These are phyloP conservation scores for Zygotorulaspora sp. DNA, from an alignment of 805 yeast species.

Conservation along the genomic window DNA sequence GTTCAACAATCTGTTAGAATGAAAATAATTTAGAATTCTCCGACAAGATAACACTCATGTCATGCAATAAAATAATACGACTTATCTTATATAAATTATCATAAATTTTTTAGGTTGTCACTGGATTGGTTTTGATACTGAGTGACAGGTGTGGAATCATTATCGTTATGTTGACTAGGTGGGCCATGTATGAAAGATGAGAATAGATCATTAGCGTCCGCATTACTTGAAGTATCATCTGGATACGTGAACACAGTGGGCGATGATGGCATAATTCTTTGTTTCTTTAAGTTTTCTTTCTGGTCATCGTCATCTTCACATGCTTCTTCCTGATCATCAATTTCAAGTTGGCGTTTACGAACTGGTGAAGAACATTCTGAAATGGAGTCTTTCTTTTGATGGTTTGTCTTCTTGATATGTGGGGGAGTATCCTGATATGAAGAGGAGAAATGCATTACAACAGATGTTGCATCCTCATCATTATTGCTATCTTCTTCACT, in stretches of 20 bases:
- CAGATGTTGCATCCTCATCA: slow-evolving; percentile 20
- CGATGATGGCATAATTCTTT: slow-evolving; percentile 32
- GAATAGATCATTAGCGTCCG: slow-evolving; percentile 23
- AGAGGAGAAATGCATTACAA: slow-evolving; percentile 18
- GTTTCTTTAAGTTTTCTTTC: slow-evolving; percentile 19
- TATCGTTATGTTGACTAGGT: slow-evolving; percentile 15
- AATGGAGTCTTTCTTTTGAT: slow-evolving; percentile 1
- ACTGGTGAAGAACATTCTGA: slow-evolving; percentile 12
- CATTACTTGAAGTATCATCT: slow-evolving; percentile 14
- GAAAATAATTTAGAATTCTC: no score
- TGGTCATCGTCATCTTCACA: slow-evolving; percentile 14
- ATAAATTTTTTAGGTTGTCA: slow-evolving; percentile 10
- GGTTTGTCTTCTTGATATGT: slow-evolving; percentile 4
- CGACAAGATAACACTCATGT: no score
- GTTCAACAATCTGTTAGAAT: no score
- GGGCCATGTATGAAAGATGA: slow-evolving; percentile 22
- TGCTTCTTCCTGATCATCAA: slow-evolving; percentile 6
- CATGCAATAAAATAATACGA: not conserved
- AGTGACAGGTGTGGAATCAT: slow-evolving; percentile 29
- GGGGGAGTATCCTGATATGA: slow-evolving; percentile 14
- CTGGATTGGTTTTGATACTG: slow-evolving; percentile 19
- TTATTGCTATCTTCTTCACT: slow-evolving; percentile 16
- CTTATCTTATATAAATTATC: not conserved
- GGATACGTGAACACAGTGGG: slow-evolving; percentile 31
- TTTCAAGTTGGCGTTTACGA: slow-evolving; percentile 4